Base-by-base conservation (phyloP, 345 rosid species). In the Bretschneidera sinensis region DNA sequence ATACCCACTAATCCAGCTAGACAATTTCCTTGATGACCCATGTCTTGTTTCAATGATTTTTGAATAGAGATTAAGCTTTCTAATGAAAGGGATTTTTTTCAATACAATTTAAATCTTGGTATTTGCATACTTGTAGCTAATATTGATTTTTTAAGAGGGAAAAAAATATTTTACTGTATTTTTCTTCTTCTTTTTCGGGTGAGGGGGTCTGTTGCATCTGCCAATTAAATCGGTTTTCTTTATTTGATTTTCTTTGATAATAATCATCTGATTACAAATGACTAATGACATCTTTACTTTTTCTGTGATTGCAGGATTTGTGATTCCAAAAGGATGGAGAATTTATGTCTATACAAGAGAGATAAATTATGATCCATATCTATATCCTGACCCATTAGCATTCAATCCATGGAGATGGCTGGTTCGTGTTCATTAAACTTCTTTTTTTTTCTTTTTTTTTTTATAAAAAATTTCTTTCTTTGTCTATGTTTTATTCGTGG, bases 331-430 rank as follows among this genome's bases (percentile, higher is more conserved):
- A 74, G 98, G 94, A 23, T 92, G 98, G 98, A 89, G 89, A 75
- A 89, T 92, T 61, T 92, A 89, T 56, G 88, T 92, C 6, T 92
- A 87, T 71, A 82, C 90, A 31, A 87, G 98, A 59, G 97, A 92
- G 70, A 78, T 77, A 6, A 92, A 89, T 68, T 84, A 87, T 64
- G 90, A 87, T 56, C 84, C 87, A 0, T 66, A 62, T 66, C 25
- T 77, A 0, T 89, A 85, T 68, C 82, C 86, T 13, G 97, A 89
- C 48, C 94, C 96, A 22, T 73, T 82, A 22, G 53, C 70, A 53
- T 89, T 92, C 78, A 92, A 85, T 76, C 98, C 98, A 51, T 92
- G 94, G 97, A 87, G 97, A 84, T 92, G 98, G 97, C 72, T 87
- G 92, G 97, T 82, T 62, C 7, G 54, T 48, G 19, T 10, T 35